Evolutionary conservation across 257 asterid species (phyloP).

Genomic region (Vinca minor): DNA sequence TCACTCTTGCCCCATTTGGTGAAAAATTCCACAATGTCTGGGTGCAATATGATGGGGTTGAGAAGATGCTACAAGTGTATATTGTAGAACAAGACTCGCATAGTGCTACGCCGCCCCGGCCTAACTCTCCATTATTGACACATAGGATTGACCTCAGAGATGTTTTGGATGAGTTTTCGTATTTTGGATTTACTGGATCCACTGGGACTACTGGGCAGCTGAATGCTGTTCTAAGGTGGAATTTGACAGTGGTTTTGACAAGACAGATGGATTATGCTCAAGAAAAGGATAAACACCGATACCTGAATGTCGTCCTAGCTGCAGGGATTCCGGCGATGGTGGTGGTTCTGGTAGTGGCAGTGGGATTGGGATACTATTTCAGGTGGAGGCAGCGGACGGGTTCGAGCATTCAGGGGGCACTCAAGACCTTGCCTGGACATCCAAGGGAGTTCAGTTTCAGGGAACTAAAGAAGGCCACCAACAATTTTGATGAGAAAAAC

Average conservation of each 20-base stretch:
- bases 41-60: slow-evolving; percentile 40
- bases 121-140: slow-evolving; percentile 26
- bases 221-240: slow-evolving; percentile 79
- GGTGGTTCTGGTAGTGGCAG: slow-evolving; percentile 31
- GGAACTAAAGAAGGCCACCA: slow-evolving; percentile 73
- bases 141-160: slow-evolving; percentile 29
- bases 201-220: slow-evolving; percentile 51
- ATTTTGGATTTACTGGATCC: slow-evolving; percentile 78
- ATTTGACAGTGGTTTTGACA: slow-evolving; percentile 36
- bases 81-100: slow-evolving; percentile 35
- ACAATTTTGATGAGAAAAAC: slow-evolving; percentile 50
- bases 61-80: slow-evolving; percentile 31
- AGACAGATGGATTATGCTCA: slow-evolving; percentile 32
- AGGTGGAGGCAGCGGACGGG: slow-evolving; percentile 20
- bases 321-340: slow-evolving; percentile 41
- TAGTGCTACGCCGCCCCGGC: slow-evolving; percentile 49
- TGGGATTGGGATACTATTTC: slow-evolving; percentile 25
- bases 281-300: background rate
- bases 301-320: slow-evolving; percentile 36
- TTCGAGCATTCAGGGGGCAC: slow-evolving; percentile 49
- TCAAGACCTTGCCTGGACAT: slow-evolving; percentile 66
- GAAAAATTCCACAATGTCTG: slow-evolving; percentile 22
- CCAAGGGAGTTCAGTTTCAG: slow-evolving; percentile 62
- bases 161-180: slow-evolving; percentile 42
- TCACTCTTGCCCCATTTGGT: slow-evolving; percentile 19